Base-by-base conservation (phyloP, 768 basidiomycete genomes). In the Auriculariales sp. region DNA sequence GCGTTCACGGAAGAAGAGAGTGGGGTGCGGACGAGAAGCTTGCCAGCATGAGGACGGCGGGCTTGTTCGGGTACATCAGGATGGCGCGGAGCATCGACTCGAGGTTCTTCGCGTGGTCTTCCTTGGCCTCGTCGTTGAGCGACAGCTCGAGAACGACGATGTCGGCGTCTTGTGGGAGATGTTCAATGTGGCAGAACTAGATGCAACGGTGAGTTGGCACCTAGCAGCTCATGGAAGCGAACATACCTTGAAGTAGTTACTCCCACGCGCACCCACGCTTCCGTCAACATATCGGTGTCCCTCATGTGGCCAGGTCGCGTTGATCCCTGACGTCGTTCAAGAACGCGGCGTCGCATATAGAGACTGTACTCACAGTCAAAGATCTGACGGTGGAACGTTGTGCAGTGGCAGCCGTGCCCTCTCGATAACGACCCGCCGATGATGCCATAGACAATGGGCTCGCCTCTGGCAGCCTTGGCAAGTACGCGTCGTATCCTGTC, bases 221-320 rank as follows among this genome's bases (percentile, higher is more conserved):
- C 6, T 3, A 5, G 22, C 24, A 24, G 32, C 12, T 24, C 29
- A 28, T 11, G 30, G 3, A 39, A 28, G 24, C 35, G 28, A 15
- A 25, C 49, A n/a, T 3, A 49, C 49, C 49, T 49, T 49, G 34
- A 49, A 49, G 19, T 49, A 49, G 39, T 49, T 49, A n/a, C 24
- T 36, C 10, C 49, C 49, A n/a, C 49, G 34, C 28, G 49, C 49
- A 28, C 49, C 49, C 15, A 49, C 49, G 33, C 34, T 36, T 6
- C 49, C 49, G 39, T 49, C 49, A 9, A 28, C 25, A 12, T 49
- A 49, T 2, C 25, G 2, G 34, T 49, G 35, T 9, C 42, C 49
- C 17, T 33, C 22, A 25, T 49, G 49, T n/a, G 49, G 49, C 12
- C 28, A 49, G 10, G 49, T 49, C 12, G 25, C 32, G 29, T 49